Conservation (phyloP, 2,329 filamentous ascomycete genomes). For the Penicillium sp. region DNA sequence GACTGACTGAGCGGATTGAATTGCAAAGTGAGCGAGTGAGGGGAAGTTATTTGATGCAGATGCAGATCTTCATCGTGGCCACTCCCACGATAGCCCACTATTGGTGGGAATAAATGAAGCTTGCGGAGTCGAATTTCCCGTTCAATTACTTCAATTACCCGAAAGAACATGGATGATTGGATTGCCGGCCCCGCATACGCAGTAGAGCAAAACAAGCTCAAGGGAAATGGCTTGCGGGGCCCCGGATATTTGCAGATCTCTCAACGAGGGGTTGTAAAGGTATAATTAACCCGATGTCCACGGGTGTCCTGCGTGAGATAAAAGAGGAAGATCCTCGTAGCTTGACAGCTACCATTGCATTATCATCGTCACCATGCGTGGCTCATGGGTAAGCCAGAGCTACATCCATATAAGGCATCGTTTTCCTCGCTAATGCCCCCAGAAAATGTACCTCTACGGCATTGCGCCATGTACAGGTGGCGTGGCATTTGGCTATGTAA, state of each 20-base stretch:
- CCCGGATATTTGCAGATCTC: slow-evolving; percentile 1
- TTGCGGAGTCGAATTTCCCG: not conserved
- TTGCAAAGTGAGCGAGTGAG: not conserved
- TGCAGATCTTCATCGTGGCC: not conserved
- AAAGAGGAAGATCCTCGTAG: not conserved
- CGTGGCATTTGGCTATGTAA: slow-evolving; percentile 26
- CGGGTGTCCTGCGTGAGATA: not conserved
- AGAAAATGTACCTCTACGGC: slow-evolving; percentile 26
- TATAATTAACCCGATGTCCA: slow-evolving; percentile 3
- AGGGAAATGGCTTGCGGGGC: slow-evolving; percentile 7
- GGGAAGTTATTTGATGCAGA: not conserved
- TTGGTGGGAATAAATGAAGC: not conserved
- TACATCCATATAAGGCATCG: not conserved
- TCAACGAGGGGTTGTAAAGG: not conserved
- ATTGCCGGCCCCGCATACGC: no score
- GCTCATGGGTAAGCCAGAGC: slow-evolving; percentile 3
- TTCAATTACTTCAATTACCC: slow-evolving; percentile 11
- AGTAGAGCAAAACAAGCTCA: not conserved
- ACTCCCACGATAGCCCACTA: not conserved
- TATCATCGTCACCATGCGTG: slow-evolving; percentile 2
- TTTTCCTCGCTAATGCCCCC: not conserved
- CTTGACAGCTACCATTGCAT: not conserved
- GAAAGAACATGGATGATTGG: slow-evolving; percentile 14
- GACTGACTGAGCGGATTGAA: not conserved
- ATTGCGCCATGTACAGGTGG: slow-evolving; percentile 25